These are phyloP conservation scores for Geosmithia morbida DNA, from an alignment of 2,329 filamentous ascomycete genomes.

Conservation along the genomic window DNA sequence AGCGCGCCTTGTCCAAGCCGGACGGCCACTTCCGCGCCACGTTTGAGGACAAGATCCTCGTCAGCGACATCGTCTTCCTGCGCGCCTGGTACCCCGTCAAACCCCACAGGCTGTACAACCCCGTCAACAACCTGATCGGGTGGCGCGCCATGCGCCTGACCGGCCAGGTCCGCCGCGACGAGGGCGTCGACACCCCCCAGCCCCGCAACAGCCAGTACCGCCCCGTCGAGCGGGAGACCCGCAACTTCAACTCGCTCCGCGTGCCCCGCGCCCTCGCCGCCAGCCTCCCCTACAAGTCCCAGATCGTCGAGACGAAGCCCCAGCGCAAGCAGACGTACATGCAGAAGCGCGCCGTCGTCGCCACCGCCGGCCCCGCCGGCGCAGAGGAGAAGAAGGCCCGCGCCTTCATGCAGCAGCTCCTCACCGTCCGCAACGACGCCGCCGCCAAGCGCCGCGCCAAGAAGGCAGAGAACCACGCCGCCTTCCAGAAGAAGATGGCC, in stretches of 20 bases:
- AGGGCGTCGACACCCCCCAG: conserved; percentile 62
- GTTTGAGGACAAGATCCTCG: conserved; percentile 96
- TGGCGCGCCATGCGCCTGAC: conserved; percentile 94
- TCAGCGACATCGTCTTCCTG: conserved; percentile 92
- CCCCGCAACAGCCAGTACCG: conserved; percentile 79
- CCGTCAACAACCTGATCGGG: conserved; percentile 81
- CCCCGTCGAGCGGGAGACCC: conserved; percentile 45
- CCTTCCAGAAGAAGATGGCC: conserved; percentile 70
- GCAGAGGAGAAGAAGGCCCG: conserved; percentile 84
- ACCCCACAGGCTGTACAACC: conserved; percentile 93
- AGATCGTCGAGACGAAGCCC: conserved; percentile 69
- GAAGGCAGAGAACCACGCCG: conserved; percentile 75
- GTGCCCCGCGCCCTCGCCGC: conserved; percentile 72
- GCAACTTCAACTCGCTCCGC: conserved; percentile 66
- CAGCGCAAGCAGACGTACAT: conserved; percentile 76
- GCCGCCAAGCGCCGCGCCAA: conserved; percentile 67
- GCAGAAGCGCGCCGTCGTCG: conserved; percentile 88
- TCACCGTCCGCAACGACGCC: conserved; percentile 82
- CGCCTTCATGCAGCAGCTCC: conserved; percentile 83
- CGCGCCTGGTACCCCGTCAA: conserved; percentile 95
- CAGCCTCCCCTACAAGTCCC: conserved; percentile 80
- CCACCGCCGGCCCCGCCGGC: conserved; percentile 30
- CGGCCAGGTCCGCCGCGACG: conserved; percentile 70
- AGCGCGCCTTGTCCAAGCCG: conserved; percentile 81
- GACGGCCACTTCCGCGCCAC: conserved; percentile 94